A percentile compares a stretch with the other conserved stretches of the same genome.
Conservation (phyloP, 768 basidiomycete genomes). For the Boletus subparvulus region DNA sequence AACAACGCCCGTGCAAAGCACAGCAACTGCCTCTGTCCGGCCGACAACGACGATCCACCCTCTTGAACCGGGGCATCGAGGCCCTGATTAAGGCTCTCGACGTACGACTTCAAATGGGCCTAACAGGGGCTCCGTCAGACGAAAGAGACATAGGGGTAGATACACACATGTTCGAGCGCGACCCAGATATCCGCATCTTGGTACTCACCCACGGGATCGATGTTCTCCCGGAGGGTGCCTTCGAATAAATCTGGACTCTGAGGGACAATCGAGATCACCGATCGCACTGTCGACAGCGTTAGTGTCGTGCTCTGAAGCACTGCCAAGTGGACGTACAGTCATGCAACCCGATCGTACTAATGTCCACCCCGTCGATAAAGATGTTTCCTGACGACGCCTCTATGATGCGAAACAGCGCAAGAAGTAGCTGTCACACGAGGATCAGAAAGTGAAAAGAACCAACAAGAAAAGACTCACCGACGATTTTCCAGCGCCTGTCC, state of each 20-base stretch:
- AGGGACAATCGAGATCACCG: constrained; percentile 82
- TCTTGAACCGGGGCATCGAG: constrained; percentile 75
- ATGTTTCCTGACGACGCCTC: constrained; percentile 70
- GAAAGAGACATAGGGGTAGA: too few species aligned
- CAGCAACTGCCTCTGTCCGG: constrained; percentile 84
- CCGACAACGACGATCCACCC: constrained; percentile 77
- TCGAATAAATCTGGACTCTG: constrained; percentile 73
- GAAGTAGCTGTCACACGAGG: constrained; percentile 43
- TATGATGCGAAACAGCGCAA: constrained; percentile 76
- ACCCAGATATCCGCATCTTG: constrained; percentile 84
- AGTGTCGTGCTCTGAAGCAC: too few species aligned
- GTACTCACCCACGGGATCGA: constrained; percentile 79
- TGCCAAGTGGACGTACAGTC: constrained; percentile 35
- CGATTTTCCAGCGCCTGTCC: constrained; percentile 82
- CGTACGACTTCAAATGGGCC: constrained; percentile 67
- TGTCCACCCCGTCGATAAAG: constrained; percentile 72
- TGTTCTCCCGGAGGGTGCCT: constrained; percentile 79
- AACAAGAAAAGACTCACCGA: constrained; percentile 44
- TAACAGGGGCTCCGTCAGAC: constrained; percentile 22
- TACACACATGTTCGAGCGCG: constrained; percentile 65
- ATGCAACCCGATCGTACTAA: constrained; percentile 71
- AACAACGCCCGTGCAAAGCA: constrained; percentile 87
- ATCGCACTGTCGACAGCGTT: constrained; percentile 50
- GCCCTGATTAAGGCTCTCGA: constrained; percentile 61
- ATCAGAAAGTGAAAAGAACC: neutral